phyloP scores from a whole-genome alignment of 2,329 filamentous ascomycete species.

The Emmonsiellopsis sp. region DNA sequence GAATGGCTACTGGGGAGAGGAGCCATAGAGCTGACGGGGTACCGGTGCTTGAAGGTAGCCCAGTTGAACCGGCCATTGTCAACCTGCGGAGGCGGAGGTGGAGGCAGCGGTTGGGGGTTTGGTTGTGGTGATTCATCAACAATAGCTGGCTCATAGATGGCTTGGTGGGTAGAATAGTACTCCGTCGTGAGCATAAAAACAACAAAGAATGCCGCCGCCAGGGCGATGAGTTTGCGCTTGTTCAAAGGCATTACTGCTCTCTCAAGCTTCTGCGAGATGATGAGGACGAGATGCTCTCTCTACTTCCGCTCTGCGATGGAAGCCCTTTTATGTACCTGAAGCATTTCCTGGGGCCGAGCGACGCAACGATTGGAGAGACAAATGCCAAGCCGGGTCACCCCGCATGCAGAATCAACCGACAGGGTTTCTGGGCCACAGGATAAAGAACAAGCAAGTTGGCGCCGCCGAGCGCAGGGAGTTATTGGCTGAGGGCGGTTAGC shows the following conservation, averaged over 20 bases:
- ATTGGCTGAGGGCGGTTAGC: no score
- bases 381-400: not conserved
- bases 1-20: slow-evolving; percentile 13
- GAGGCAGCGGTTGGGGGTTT: not conserved
- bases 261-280: not conserved
- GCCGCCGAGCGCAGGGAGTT: no score
- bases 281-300: not conserved
- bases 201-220: not conserved
- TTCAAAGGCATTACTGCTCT: not conserved
- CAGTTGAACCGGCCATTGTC: not conserved
- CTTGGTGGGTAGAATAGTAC: not conserved
- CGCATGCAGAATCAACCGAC: not conserved
- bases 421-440: no score
- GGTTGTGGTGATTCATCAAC: not conserved
- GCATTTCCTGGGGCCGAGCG: not conserved
- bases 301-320: not conserved
- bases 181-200: not conserved
- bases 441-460: no score
- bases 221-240: not conserved
- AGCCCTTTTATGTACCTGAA: not conserved
- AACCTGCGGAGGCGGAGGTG: not conserved
- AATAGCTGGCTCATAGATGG: not conserved
- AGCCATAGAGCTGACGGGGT: slow-evolving; percentile 11
- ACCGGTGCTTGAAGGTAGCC: slow-evolving; percentile 3
- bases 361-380: not conserved